A percentile compares a stretch with the other conserved stretches of the same genome.
These are phyloP conservation scores for Psilocybe cyanescens DNA, from an alignment of 768 basidiomycete species.

Conservation along the genomic window DNA sequence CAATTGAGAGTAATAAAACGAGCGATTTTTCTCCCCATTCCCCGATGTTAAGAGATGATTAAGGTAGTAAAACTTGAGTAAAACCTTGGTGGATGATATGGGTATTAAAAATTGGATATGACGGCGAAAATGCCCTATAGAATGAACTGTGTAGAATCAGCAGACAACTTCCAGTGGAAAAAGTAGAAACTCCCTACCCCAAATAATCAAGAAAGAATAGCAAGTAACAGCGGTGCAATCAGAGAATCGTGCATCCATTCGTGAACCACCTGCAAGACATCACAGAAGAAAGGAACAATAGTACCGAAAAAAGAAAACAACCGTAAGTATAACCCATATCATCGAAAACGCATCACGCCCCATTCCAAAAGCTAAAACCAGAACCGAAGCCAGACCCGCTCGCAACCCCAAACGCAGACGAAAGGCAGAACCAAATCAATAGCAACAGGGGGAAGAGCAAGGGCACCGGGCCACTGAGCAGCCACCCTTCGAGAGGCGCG, in stretches of 20 bases:
- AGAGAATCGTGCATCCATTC: constrained; percentile 64
- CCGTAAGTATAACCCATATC: constrained; percentile 13
- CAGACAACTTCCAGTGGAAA: background rate
- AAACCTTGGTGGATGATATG: background rate
- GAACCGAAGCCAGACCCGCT: background rate
- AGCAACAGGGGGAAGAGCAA: constrained; percentile 18
- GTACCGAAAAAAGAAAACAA: constrained; percentile 5
- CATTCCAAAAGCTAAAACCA: constrained; percentile 5
- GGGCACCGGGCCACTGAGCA: constrained; percentile 16
- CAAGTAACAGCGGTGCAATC: constrained; percentile 3
- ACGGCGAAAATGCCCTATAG: background rate
- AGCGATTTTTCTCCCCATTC: background rate
- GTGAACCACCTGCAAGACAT: constrained; percentile 69
- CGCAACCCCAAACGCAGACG: background rate
- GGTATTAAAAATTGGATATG: background rate
- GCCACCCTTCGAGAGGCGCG: constrained; percentile 17
- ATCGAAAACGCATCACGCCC: constrained; percentile 12
- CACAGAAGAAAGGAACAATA: background rate
- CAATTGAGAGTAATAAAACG: too few species aligned
- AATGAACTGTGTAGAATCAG: background rate
- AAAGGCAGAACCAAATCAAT: background rate
- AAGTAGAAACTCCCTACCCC: background rate
- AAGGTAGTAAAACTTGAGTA: too few species aligned
- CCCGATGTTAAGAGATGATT: background rate
- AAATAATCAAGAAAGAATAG: background rate